Conservation (phyloP, 768 basidiomycete species). For the Chalciporus pseudorubinellus region DNA sequence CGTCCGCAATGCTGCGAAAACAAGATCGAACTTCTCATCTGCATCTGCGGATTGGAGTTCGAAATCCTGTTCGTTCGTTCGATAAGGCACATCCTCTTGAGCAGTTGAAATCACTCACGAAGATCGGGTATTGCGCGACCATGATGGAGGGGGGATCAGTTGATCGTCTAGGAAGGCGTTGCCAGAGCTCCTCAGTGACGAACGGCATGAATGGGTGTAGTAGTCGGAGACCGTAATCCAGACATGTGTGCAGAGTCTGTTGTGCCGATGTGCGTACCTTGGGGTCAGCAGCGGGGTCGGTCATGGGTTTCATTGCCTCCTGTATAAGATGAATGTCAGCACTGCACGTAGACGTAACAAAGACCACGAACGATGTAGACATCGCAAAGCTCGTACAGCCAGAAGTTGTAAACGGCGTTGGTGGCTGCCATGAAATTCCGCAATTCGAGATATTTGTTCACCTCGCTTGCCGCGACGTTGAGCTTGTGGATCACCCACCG, state of each 20-base stretch:
- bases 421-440: constrained; percentile 96
- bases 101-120: constrained; percentile 47
- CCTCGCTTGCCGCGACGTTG: constrained; percentile 72
- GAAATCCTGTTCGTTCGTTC: constrained; percentile 44
- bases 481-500: constrained; percentile 95
- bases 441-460: constrained; percentile 70
- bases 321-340: constrained; percentile 31
- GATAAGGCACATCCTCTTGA: background rate
- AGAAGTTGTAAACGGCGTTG: constrained; percentile 83
- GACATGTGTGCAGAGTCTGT: constrained; percentile 92
- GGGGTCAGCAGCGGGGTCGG: constrained; percentile 68
- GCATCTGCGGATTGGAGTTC: constrained; percentile 66
- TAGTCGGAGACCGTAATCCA: constrained; percentile 85
- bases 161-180: constrained; percentile 83
- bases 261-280: constrained; percentile 78
- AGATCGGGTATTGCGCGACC: constrained; percentile 78
- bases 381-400: constrained; percentile 99
- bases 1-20: constrained; percentile 74
- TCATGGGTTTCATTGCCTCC: constrained; percentile 99
- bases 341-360: background rate
- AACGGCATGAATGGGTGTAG: constrained; percentile 99
- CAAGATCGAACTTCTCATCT: constrained; percentile 81
- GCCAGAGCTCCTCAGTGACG: constrained; percentile 98
- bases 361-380: constrained; percentile 82
- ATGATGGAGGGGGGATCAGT: constrained; percentile 86